Percentiles rank a stretch among this genome's conserved stretches.
Conservation (phyloP, 345 rosid genomes). For the Excoecaria cochinchinensis region DNA sequence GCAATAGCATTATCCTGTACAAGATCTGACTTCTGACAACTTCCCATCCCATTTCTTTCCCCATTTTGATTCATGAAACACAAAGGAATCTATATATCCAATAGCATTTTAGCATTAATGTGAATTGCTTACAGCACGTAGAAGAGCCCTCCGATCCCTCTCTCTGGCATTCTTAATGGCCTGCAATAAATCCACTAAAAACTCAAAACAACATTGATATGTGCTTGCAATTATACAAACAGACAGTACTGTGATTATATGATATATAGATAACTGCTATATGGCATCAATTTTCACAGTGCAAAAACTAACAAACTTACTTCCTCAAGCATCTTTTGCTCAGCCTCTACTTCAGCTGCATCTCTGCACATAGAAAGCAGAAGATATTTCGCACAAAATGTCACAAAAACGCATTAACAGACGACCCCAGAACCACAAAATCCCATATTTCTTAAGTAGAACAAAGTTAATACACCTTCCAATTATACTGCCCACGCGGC, state of each 20-base stretch:
- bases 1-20: background rate
- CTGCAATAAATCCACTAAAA: conserved; percentile 38
- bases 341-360: conserved; percentile 70
- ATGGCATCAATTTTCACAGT: background rate
- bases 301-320: conserved; percentile 28
- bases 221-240: background rate
- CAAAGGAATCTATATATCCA: background rate
- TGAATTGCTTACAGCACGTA: conserved; percentile 67
- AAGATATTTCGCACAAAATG: background rate
- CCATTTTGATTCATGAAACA: background rate
- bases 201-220: background rate
- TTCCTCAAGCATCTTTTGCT: conserved; percentile 80
- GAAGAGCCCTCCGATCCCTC: conserved; percentile 75
- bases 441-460: background rate
- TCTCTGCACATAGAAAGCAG: conserved; percentile 44
- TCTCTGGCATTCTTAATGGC: conserved; percentile 92
- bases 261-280: background rate
- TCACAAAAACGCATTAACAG: background rate
- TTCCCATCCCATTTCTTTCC: background rate
- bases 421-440: conserved; percentile 4
- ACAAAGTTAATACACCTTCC: conserved; percentile 53
- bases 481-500: conserved; percentile 44
- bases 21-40: background rate
- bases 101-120: background rate
- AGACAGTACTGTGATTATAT: background rate